Evolutionary conservation across 106 monocot species (phyloP).

Genomic region (Allium cepa): DNA sequence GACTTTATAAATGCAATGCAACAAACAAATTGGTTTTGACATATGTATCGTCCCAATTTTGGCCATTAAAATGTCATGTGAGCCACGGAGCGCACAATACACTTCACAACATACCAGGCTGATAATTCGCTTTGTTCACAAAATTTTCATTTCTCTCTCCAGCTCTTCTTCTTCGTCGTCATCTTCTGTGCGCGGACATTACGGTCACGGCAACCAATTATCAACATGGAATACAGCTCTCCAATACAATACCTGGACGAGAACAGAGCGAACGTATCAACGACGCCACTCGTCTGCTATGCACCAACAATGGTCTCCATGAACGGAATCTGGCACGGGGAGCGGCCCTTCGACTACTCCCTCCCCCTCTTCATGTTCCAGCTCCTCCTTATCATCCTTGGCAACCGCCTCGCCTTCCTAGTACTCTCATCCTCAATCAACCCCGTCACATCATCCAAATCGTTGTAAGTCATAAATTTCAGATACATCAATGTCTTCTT

Average conservation of each 20-base stretch:
- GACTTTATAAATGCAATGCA: no score
- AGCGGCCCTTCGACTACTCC: slow-evolving; percentile 5
- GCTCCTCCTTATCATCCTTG: slow-evolving; percentile 2
- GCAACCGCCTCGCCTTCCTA: neutral
- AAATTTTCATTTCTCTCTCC: no score
- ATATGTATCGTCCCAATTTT: no score
- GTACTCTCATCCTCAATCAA: slow-evolving; percentile 6
- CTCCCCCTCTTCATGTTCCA: slow-evolving; percentile 19
- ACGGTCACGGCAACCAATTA: neutral
- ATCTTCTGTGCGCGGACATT: no score
- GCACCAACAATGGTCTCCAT: slow-evolving; percentile 10
- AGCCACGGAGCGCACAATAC: no score
- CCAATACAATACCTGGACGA: slow-evolving; percentile 2
- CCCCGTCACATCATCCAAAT: slow-evolving; percentile 7
- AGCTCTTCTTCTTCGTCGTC: no score
- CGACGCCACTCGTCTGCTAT: slow-evolving; percentile 13
- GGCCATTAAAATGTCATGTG: no score
- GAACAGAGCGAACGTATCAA: neutral
- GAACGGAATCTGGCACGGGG: slow-evolving; percentile 11
- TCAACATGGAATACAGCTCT: neutral
- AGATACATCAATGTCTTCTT: no score
- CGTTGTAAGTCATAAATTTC: slow-evolving; percentile 1
- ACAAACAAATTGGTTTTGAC: no score
- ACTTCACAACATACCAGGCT: no score
- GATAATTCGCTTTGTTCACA: no score